A percentile compares a stretch with the other conserved stretches of the same genome.
phyloP scores from a whole-genome alignment of 225 moss, liverwort and hornwort genomes.

The Takakia lepidozioides region DNA sequence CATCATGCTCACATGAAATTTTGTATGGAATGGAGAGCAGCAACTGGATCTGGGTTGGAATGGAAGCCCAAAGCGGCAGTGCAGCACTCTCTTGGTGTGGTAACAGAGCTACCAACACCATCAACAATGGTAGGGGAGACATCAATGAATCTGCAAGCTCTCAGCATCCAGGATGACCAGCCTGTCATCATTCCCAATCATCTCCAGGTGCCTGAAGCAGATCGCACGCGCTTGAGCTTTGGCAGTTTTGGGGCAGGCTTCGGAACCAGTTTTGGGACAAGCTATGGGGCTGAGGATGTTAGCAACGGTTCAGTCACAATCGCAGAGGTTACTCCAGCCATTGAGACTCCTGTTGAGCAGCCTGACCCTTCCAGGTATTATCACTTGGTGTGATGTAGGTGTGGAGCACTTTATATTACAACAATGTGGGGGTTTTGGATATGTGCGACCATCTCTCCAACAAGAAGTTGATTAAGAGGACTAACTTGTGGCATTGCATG shows the following conservation, averaged over 20 bases:
- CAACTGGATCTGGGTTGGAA: constrained; percentile 40
- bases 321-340: constrained; percentile 24
- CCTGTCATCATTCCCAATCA: constrained; percentile 90
- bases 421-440: no score
- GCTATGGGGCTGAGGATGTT: constrained; percentile 58
- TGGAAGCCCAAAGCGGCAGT: constrained; percentile 64
- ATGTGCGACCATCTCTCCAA: no score
- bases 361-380: constrained; percentile 21
- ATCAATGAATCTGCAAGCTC: constrained; percentile 49
- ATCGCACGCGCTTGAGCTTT: constrained; percentile 78
- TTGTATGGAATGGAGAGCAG: background rate
- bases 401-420: no score
- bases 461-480: no score
- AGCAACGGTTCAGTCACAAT: constrained; percentile 19
- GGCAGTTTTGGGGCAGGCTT: constrained; percentile 91
- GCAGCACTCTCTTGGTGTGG: constrained; percentile 27
- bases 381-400: no score
- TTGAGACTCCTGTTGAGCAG: constrained; percentile 30
- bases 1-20: no score
- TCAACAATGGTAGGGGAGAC: constrained; percentile 39
- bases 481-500: no score
- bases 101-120: constrained; percentile 30
- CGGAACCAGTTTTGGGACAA: constrained; percentile 47
- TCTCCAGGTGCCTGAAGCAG: constrained; percentile 81
- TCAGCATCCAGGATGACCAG: constrained; percentile 65